Evolutionary conservation across 2,329 filamentous ascomycete species (phyloP).

Genomic region (Dactylellina sp.): DNA sequence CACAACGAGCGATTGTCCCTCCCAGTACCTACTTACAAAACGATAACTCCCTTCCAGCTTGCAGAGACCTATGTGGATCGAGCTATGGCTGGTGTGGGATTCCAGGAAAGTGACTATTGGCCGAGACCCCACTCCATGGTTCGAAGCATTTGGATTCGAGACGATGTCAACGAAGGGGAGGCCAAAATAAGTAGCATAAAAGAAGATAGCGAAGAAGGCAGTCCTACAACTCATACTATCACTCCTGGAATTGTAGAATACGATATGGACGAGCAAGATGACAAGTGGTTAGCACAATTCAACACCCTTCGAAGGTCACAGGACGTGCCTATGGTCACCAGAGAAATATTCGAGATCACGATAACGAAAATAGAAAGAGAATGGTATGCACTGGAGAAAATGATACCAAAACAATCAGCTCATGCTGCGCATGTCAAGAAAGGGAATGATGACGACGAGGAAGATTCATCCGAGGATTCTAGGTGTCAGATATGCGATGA

Average conservation of each 20-base stretch:
- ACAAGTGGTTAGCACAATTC: conserved; percentile 89
- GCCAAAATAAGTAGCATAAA: conserved; percentile 42
- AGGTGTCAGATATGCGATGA: conserved; percentile 99
- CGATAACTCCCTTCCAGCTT: conserved; percentile 80
- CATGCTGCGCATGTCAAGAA: conserved; percentile 83
- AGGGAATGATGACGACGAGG: conserved; percentile 57
- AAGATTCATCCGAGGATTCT: conserved; percentile 79
- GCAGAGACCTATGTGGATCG: conserved; percentile 94
- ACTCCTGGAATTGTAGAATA: conserved; percentile 88
- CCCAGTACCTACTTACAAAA: conserved; percentile 79
- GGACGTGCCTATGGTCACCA: conserved; percentile 84
- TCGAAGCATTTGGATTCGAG: conserved; percentile 74
- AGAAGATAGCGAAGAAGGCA: conserved; percentile 42
- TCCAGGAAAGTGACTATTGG: conserved; percentile 93
- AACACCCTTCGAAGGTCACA: conserved; percentile 81
- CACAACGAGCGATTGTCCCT: conserved; percentile 83
- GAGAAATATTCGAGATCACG: conserved; percentile 94
- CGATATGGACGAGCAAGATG: conserved; percentile 99
- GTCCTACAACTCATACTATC: conserved; percentile 30
- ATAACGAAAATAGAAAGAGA: conserved; percentile 99
- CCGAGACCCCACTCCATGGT: conserved; percentile 74
- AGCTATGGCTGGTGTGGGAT: conserved; percentile 94
- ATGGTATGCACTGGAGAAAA: conserved; percentile 94
- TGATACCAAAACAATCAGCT: conserved; percentile 95
- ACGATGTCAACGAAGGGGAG: conserved; percentile 74